Evolutionary conservation across 305 asterid species (phyloP), one percentile per base, ranked within the genome.

Genomic region (Plantago lanceolata): DNA sequence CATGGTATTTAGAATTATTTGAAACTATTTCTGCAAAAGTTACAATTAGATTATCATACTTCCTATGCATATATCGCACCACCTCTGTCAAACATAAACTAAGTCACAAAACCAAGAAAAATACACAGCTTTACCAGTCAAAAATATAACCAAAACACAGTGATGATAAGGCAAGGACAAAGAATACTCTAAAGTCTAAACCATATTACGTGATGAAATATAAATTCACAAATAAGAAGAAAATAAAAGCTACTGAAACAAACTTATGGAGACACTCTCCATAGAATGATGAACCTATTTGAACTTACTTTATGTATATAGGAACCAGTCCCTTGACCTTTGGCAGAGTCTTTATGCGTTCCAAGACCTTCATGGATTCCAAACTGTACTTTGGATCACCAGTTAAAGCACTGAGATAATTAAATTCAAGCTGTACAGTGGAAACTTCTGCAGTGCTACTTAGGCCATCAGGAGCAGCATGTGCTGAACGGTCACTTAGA

Each of bases 381-480:
- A 63, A 19, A 54, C 82, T 68, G 53, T 90, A 93, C 77, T 89
- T 93, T 35, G 94, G 85, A 68, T 93, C 89, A 50, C 96, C 95
- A 71, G 82, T 82, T 72, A 93, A 77, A 74, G 52, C 65, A 79
- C 99, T 87, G 67, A 93, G 91, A 74, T 87, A 87, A 80, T 87
- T 90, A 76, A 93, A 93, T 80, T 93, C 99, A 57, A 93, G 90
- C 84, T 93, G 99, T 72, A 93, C 65, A 57, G 88, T 83, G 33
- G 97, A 84, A 76, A 70, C 97, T 81, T 93, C 97, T 0, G 99
- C 86, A n/a, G 99, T 93, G 82, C 96, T 90, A 80, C 99, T 90
- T 67, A 82, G 69, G 64, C 97, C 96, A 79, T 84, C 93, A 21
- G 95, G 95, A 61, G 96, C 90, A 62, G 95, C 75, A 73, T 85